These are phyloP conservation scores for Ogataea chonburiensis DNA, from an alignment of 805 yeast species.

Conservation along the genomic window DNA sequence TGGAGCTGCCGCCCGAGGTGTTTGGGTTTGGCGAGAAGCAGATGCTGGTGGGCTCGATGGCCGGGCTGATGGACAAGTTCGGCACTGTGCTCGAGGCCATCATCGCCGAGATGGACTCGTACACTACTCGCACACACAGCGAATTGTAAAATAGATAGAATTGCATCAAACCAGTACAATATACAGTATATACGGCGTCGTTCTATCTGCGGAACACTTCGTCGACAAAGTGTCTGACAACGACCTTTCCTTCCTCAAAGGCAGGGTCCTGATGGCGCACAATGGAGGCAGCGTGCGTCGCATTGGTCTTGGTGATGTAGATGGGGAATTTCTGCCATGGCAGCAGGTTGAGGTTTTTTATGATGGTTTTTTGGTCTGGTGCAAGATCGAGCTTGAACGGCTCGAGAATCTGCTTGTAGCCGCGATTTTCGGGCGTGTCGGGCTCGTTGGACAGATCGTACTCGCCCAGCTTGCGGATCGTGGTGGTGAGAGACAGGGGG, in stretches of 20 bases:
- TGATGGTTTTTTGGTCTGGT: conserved; percentile 48
- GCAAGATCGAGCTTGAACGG: conserved; percentile 40
- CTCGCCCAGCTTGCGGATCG: conserved; percentile 31
- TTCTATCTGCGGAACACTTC: conserved; percentile 35
- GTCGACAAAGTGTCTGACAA: conserved; percentile 62
- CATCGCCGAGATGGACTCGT: conserved; percentile 29
- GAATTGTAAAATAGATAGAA: conserved; percentile 1
- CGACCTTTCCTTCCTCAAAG: conserved; percentile 68
- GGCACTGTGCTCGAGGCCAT: conserved; percentile 28
- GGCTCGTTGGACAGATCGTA: conserved; percentile 21
- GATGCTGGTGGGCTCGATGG: conserved; percentile 15
- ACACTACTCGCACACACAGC: neutral
- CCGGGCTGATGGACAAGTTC: conserved; percentile 29
- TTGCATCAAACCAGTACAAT: neutral
- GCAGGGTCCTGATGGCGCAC: conserved; percentile 56
- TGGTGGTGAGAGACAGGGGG: conserved; percentile 25
- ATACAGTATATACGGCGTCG: neutral
- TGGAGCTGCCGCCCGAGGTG: conserved; percentile 6
- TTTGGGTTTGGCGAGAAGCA: conserved; percentile 12
- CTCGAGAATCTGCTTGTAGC: conserved; percentile 16
- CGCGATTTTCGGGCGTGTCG: conserved; percentile 1
- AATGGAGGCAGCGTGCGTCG: conserved; percentile 81
- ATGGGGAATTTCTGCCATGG: conserved; percentile 73
- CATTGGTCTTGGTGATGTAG: conserved; percentile 59
- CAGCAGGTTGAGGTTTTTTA: conserved; percentile 54